Evolutionary conservation across 116 monocot species (phyloP).

Genomic region (Thalassia testudinum): DNA sequence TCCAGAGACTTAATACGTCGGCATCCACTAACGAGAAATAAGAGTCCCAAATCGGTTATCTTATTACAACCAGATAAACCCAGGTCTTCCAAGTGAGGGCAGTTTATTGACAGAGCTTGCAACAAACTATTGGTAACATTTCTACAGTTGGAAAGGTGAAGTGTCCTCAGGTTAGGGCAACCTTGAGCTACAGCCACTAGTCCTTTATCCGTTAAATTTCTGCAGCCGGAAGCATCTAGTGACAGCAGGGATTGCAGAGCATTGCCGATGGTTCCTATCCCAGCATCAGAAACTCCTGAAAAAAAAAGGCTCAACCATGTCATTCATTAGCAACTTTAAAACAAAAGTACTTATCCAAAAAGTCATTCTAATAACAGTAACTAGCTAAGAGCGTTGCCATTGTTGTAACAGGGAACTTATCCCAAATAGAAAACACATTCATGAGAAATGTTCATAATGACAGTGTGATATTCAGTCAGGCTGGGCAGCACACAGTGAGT

Average conservation of each 20-base stretch:
- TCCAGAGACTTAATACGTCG: conserved; percentile 48
- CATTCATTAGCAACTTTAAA: not conserved
- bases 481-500: too few species aligned
- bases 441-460: too few species aligned
- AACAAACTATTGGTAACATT: conserved; percentile 46
- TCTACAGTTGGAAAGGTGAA: conserved; percentile 43
- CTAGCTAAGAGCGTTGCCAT: too few species aligned
- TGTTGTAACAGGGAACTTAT: too few species aligned
- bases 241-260: conserved; percentile 39
- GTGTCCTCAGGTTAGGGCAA: conserved; percentile 39
- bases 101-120: conserved; percentile 41
- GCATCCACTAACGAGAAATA: conserved; percentile 43
- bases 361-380: too few species aligned
- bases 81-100: conserved; percentile 50
- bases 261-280: conserved; percentile 40
- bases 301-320: not conserved
- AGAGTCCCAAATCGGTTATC: conserved; percentile 62
- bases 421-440: too few species aligned
- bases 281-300: conserved; percentile 61
- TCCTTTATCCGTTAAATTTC: conserved; percentile 77
- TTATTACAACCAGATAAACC: conserved; percentile 46
- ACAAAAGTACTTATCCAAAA: not conserved
- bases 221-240: conserved; percentile 64
- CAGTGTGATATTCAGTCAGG: too few species aligned
- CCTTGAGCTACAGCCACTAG: conserved; percentile 29